Conservation (phyloP, 768 basidiomycete genomes). For the Boletellus ananas region DNA sequence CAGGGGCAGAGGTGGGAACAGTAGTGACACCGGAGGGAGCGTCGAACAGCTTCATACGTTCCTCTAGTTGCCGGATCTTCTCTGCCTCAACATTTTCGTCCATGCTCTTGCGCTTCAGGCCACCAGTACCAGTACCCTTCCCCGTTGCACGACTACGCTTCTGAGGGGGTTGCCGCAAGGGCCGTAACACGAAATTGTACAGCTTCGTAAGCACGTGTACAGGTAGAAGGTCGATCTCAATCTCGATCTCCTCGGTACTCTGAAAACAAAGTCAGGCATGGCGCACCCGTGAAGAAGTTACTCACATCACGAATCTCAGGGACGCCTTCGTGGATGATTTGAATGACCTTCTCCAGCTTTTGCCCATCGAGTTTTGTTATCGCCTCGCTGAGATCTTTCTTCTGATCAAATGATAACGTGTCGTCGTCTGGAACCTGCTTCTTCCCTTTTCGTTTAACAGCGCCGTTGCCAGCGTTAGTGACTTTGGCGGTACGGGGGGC, state of each 20-base stretch:
- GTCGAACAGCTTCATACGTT: slow-evolving; percentile 82
- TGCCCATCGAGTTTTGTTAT: slow-evolving; percentile 81
- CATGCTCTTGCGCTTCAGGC: slow-evolving; percentile 92
- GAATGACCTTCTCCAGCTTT: slow-evolving; percentile 85
- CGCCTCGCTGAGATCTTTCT: slow-evolving; percentile 96
- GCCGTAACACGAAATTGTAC: slow-evolving; percentile 92
- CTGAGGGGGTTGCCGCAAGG: slow-evolving; percentile 61
- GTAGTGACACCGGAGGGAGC: slow-evolving; percentile 42
- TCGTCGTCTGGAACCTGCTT: slow-evolving; percentile 73
- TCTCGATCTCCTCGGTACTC: slow-evolving; percentile 97
- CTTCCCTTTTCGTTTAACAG: slow-evolving; percentile 61
- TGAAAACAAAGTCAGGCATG: slow-evolving; percentile 32
- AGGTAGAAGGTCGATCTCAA: slow-evolving; percentile 93
- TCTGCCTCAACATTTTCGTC: slow-evolving; percentile 95
- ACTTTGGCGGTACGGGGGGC: slow-evolving; percentile 46
- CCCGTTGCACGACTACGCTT: slow-evolving; percentile 58
- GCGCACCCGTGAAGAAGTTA: slow-evolving; percentile 14
- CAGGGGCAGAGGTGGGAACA: slow-evolving; percentile 34
- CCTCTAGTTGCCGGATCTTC: slow-evolving; percentile 89
- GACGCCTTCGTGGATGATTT: slow-evolving; percentile 92
- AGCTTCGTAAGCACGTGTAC: slow-evolving; percentile 83
- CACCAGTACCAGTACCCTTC: slow-evolving; percentile 84
- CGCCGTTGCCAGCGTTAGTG: slow-evolving; percentile 33
- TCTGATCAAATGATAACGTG: slow-evolving; percentile 89
- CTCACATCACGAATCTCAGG: slow-evolving; percentile 92